phyloP scores from a whole-genome alignment of 1,284 basidiomycete genomes.

The Fomitopsis pinicola region DNA sequence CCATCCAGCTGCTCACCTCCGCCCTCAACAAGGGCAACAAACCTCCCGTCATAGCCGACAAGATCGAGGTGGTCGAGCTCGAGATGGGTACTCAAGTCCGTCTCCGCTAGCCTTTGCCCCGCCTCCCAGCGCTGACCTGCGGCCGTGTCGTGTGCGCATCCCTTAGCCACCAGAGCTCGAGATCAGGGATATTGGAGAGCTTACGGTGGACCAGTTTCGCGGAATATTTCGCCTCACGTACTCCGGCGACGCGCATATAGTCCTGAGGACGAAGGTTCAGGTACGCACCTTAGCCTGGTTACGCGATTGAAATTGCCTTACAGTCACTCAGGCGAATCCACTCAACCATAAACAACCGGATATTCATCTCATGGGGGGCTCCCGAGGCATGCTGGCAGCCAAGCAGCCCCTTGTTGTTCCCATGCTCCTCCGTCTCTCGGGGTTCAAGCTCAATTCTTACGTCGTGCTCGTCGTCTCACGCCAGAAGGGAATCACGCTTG shows the following conservation, averaged over 20 bases:
- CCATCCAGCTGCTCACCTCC: slow-evolving; percentile 89
- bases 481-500: slow-evolving; percentile 96
- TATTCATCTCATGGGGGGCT: slow-evolving; percentile 72
- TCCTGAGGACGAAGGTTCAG: slow-evolving; percentile 95
- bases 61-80: slow-evolving; percentile 95
- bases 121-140: slow-evolving; percentile 3
- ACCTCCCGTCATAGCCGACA: slow-evolving; percentile 96
- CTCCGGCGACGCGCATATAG: slow-evolving; percentile 93
- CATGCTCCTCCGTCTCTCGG: slow-evolving; percentile 95
- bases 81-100: slow-evolving; percentile 96
- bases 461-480: slow-evolving; percentile 97
- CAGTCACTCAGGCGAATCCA: slow-evolving; percentile 76
- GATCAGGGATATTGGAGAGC: slow-evolving; percentile 96
- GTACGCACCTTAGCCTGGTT: slow-evolving; percentile 34
- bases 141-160: not conserved
- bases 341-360: slow-evolving; percentile 87
- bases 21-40: slow-evolving; percentile 98
- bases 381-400: slow-evolving; percentile 84
- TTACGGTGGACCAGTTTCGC: slow-evolving; percentile 93
- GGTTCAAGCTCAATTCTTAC: slow-evolving; percentile 92
- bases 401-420: slow-evolving; percentile 93
- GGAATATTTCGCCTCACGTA: slow-evolving; percentile 98
- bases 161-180: slow-evolving; percentile 91
- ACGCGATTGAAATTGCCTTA: not conserved
- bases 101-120: slow-evolving; percentile 9